phyloP scores from a whole-genome alignment of 2,329 filamentous ascomycete genomes.

The Hortaea werneckii region DNA sequence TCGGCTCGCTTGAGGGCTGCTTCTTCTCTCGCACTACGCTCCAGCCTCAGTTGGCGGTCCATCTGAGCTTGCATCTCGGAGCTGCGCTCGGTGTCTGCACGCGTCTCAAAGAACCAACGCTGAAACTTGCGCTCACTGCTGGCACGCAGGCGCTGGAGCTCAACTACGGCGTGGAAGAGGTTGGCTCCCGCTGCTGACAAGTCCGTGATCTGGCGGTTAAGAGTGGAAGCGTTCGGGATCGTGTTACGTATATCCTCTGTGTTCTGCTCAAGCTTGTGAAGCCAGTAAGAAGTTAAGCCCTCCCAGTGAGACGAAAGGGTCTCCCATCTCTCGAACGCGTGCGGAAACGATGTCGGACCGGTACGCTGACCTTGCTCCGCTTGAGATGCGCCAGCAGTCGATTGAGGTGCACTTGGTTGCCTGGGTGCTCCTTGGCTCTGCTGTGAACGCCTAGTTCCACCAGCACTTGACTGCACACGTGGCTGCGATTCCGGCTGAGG shows the following conservation, averaged over 20 bases:
- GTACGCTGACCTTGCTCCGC: slow-evolving; percentile 12
- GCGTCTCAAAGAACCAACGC: slow-evolving; percentile 94
- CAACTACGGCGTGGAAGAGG: slow-evolving; percentile 92
- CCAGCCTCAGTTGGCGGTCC: slow-evolving; percentile 63
- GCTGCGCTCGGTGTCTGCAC: slow-evolving; percentile 73
- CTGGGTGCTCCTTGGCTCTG: slow-evolving; percentile 14
- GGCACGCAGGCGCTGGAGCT: slow-evolving; percentile 83
- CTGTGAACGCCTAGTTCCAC: slow-evolving; percentile 14
- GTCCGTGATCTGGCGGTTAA: slow-evolving; percentile 90
- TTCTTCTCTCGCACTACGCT: slow-evolving; percentile 59
- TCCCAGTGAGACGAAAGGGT: slow-evolving; percentile 96
- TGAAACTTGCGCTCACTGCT: slow-evolving; percentile 97
- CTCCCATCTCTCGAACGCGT: slow-evolving; percentile 97
- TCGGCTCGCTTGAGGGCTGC: slow-evolving; percentile 37
- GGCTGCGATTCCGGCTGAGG: slow-evolving; percentile 16
- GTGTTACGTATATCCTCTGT: slow-evolving; percentile 73
- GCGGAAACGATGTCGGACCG: slow-evolving; percentile 67
- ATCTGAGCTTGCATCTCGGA: slow-evolving; percentile 74
- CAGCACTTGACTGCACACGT: slow-evolving; percentile 11
- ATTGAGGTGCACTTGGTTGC: slow-evolving; percentile 13
- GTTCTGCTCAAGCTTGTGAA: slow-evolving; percentile 82
- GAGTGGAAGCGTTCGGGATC: slow-evolving; percentile 66
- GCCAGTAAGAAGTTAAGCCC: slow-evolving; percentile 94
- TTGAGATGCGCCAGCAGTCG: slow-evolving; percentile 8
- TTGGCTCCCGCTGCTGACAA: slow-evolving; percentile 96